These are phyloP conservation scores for Linnemannia elongata DNA, from an alignment of 192 early-diverging fungal genomes.

Conservation along the genomic window DNA sequence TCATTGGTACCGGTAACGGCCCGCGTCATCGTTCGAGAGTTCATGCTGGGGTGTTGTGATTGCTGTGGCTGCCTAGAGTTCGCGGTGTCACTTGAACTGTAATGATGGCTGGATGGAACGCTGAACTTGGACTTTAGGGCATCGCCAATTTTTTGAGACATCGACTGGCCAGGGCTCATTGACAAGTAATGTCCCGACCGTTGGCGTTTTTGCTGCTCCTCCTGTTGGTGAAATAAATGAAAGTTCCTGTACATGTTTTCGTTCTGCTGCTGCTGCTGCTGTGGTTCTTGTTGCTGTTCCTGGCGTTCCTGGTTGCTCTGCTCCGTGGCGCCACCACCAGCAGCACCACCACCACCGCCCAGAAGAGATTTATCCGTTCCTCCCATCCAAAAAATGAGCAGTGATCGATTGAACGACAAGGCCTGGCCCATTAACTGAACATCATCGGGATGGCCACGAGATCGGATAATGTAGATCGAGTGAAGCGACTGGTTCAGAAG, in stretches of 20 bases:
- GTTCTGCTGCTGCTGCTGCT: constrained; percentile 7
- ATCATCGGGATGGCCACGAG: constrained; percentile 41
- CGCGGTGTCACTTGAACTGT: neutral
- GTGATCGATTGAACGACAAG: constrained; percentile 30
- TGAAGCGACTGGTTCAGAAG: constrained; percentile 42
- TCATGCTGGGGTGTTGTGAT: neutral
- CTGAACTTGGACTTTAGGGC: neutral
- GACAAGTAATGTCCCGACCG: neutral
- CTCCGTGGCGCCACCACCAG: neutral
- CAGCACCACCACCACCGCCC: neutral
- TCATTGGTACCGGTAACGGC: neutral
- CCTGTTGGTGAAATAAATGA: constrained; percentile 22
- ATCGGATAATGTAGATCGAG: constrained; percentile 44
- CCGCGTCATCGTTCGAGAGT: neutral
- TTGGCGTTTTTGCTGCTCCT: constrained; percentile 9
- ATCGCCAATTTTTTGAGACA: neutral
- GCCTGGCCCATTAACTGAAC: constrained; percentile 48
- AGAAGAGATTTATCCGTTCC: constrained; percentile 38
- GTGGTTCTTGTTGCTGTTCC: constrained; percentile 11
- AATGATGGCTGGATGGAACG: neutral
- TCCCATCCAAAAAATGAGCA: constrained; percentile 53
- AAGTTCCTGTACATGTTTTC: constrained; percentile 40
- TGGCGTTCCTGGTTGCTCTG: neutral
- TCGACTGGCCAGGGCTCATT: neutral
- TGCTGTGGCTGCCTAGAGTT: neutral